Base-by-base conservation (phyloP, 306 rosid species). In the Cicer judaicum region DNA sequence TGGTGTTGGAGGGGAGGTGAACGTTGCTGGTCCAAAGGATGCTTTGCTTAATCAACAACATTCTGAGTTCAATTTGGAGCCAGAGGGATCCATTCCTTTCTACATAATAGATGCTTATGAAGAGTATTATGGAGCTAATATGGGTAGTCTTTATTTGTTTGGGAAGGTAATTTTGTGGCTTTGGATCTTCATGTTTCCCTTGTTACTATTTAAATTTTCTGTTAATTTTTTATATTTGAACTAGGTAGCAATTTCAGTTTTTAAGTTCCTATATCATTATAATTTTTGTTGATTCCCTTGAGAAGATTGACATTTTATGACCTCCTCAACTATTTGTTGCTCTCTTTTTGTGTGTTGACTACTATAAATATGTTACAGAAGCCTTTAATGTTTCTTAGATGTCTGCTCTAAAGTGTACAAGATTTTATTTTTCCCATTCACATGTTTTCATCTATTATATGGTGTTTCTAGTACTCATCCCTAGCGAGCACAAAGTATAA, bases 81-180 rank as follows among this genome's bases (percentile, higher is more conserved):
- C 83, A 10, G 91, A 91, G 54, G 90, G 93, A 5, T 87, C 90
- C 7, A 73, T 94, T 63, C 95, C 91, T 56, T 90, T 92, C 80
- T 94, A 90, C 75, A 61, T 92, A 14, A 64, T 94, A 15, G 99
- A 94, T 82, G 95, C 97, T 44, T 80, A 92, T 1, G 97, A 94
- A 74, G 99, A 94, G 86, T 90, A 75, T 64, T 85, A 88, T 64
- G 96, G 99, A 49, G 81, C 82, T 70, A 94, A 88, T 46, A 76
- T n/a, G 87, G 99, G 97, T 34, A 90, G 73, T 42, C 66, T 94
- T 59, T 94, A 90, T 86, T 87, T 94, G 61, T 94, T 94, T 80
- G 99, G 99, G 74, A 94, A 94, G 99, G 99, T 94, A 79, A 65
- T 18, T 44, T 64, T n/a, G 4, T 16, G 13, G 2, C 76, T 47